These are phyloP conservation scores for Grigorovia jiainica DNA, from an alignment of 805 yeast species.

Conservation along the genomic window DNA sequence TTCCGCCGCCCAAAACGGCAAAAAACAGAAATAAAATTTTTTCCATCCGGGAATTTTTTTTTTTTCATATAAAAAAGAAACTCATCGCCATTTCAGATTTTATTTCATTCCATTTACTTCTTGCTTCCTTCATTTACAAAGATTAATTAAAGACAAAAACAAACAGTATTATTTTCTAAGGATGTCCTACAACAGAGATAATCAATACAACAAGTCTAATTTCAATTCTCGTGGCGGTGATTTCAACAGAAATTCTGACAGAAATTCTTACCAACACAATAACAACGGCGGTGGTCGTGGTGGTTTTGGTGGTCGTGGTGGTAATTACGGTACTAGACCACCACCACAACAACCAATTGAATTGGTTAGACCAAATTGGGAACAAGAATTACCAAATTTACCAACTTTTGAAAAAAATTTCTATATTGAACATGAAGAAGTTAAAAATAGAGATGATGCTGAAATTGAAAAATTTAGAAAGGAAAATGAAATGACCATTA, in stretches of 20 bases:
- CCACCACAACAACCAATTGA: slow-evolving; percentile 27
- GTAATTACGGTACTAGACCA: slow-evolving; percentile 33
- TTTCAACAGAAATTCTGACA: slow-evolving; percentile 30
- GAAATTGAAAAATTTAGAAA: slow-evolving; percentile 73
- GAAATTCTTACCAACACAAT: slow-evolving; percentile 26
- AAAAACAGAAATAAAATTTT: no score
- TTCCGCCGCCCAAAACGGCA: no score
- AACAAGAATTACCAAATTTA: slow-evolving; percentile 44
- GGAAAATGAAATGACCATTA: slow-evolving; percentile 74
- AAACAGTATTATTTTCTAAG: background rate
- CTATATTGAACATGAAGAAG: slow-evolving; percentile 76
- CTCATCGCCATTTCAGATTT: background rate
- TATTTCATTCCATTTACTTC: background rate
- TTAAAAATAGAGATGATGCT: slow-evolving; percentile 59
- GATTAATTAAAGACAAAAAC: background rate
- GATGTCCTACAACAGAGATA: slow-evolving; percentile 31
- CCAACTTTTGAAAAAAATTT: slow-evolving; percentile 94
- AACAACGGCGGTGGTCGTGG: slow-evolving; percentile 23
- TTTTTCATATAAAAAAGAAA: background rate
- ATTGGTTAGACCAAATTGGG: slow-evolving; percentile 65
- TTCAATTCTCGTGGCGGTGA: slow-evolving; percentile 34
- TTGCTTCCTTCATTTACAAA: background rate
- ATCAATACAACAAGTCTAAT: slow-evolving; percentile 30
- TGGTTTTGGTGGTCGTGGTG: slow-evolving; percentile 33
- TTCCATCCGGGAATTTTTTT: no score